A percentile compares a stretch with the other conserved stretches of the same genome.
These are phyloP conservation scores for Botryotinia narcissicola DNA, from an alignment of 2,329 filamentous ascomycete genomes.

Conservation along the genomic window DNA sequence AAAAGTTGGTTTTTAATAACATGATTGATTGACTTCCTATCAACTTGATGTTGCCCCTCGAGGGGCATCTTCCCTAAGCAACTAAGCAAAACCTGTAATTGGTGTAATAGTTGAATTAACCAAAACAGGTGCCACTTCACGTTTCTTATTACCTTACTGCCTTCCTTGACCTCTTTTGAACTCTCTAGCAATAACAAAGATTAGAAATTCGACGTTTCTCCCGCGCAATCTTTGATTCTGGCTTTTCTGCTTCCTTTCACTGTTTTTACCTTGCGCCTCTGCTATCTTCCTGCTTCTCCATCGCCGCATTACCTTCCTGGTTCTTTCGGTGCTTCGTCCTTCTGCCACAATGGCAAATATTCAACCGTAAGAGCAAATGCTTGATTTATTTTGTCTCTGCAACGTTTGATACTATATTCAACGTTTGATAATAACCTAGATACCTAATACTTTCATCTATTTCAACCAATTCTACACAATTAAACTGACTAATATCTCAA, in stretches of 20 bases:
- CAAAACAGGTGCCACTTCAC: neutral
- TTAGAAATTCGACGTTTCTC: neutral
- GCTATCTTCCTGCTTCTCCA: too few species aligned
- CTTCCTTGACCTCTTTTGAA: neutral
- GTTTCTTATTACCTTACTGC: neutral
- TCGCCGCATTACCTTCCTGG: neutral
- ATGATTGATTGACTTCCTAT: neutral
- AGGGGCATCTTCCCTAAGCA: neutral
- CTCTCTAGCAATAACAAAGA: slow-evolving; percentile 6
- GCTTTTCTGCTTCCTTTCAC: neutral
- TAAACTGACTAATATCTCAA: neutral
- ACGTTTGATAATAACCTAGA: neutral
- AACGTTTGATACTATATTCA: neutral
- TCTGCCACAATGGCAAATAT: slow-evolving; percentile 3
- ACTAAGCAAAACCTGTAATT: neutral
- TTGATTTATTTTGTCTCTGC: neutral
- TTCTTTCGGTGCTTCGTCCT: neutral
- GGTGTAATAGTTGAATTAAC: neutral
- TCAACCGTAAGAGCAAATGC: neutral
- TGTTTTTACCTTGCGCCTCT: neutral
- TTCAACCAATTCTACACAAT: neutral
- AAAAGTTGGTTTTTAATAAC: neutral
- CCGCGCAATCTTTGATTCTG: neutral
- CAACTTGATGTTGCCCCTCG: neutral
- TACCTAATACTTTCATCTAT: neutral